Conservation (phyloP, 2,329 filamentous ascomycete genomes). For the Monilinia fructicola region DNA sequence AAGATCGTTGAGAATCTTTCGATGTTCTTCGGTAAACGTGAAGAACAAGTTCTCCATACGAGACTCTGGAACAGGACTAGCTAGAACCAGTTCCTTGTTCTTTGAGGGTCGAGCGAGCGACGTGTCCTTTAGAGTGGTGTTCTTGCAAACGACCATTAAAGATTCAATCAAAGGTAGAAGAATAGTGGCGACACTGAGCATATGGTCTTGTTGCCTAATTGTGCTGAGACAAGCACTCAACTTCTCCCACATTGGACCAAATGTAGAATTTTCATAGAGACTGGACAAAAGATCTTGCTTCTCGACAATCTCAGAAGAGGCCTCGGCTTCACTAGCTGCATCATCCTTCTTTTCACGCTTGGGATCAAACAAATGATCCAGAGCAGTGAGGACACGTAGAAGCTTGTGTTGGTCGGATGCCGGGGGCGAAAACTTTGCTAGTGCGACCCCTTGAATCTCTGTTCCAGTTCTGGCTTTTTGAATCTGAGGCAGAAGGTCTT, state of each 20-base stretch:
- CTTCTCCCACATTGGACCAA: conserved; percentile 88
- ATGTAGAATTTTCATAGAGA: conserved; percentile 87
- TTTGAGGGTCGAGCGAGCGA: conserved; percentile 40
- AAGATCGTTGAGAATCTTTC: conserved; percentile 95
- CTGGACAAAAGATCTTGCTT: conserved; percentile 84
- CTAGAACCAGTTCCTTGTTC: conserved; percentile 67
- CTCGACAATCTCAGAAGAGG: conserved; percentile 53
- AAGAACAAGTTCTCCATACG: conserved; percentile 92
- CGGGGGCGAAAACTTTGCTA: conserved; percentile 93
- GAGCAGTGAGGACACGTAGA: conserved; percentile 83
- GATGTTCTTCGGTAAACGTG: conserved; percentile 94
- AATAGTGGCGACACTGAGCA: conserved; percentile 96
- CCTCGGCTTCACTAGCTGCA: conserved; percentile 49
- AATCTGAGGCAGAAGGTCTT: conserved; percentile 82
- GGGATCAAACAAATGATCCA: conserved; percentile 92
- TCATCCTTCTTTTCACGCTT: conserved; percentile 60
- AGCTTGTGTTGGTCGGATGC: conserved; percentile 97
- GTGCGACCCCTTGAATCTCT: conserved; percentile 90
- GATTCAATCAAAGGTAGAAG: conserved; percentile 92
- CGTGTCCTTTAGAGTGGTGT: conserved; percentile 62
- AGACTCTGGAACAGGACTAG: conserved; percentile 75
- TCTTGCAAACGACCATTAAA: conserved; percentile 99
- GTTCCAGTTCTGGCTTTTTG: conserved; percentile 83
- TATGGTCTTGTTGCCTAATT: conserved; percentile 88
- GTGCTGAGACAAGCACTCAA: conserved; percentile 84